These are phyloP conservation scores for Leishmania tropica DNA, from an alignment of 208 protist genomes.

Conservation along the genomic window DNA sequence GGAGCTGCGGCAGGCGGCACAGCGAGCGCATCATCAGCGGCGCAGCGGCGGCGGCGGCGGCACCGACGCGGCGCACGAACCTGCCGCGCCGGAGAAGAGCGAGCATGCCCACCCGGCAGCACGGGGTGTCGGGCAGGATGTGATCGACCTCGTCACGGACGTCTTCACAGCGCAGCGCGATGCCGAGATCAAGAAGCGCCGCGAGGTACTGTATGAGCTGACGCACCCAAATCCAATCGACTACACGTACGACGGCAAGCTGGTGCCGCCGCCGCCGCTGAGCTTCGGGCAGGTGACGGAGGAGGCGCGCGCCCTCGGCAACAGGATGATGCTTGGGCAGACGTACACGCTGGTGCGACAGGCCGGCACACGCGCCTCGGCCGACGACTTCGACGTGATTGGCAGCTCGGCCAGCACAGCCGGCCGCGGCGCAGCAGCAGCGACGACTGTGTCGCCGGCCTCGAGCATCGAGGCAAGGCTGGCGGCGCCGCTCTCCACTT, in stretches of 20 bases:
- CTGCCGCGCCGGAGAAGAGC: conserved; percentile 27
- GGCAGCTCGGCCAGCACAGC: neutral
- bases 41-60: neutral
- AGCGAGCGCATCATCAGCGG: neutral
- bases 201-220: conserved; percentile 80
- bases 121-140: conserved; percentile 70
- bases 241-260: conserved; percentile 87
- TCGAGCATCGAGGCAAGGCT: conserved; percentile 22
- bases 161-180: conserved; percentile 75
- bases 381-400: conserved; percentile 18
- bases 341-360: conserved; percentile 78
- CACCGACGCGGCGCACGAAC: neutral
- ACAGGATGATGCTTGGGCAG: conserved; percentile 76
- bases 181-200: conserved; percentile 50
- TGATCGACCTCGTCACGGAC: conserved; percentile 89
- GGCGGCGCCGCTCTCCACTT: conserved; percentile 1
- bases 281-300: conserved; percentile 83
- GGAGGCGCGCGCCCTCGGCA: conserved; percentile 65
- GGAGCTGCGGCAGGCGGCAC: conserved; percentile 9
- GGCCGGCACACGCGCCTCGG: conserved; percentile 52
- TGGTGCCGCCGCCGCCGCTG: conserved; percentile 87
- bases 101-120: conserved; percentile 48
- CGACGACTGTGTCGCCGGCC: conserved; percentile 15
- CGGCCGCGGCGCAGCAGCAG: neutral
- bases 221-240: conserved; percentile 81